A percentile compares a stretch with the other conserved stretches of the same genome.
Conservation (phyloP, 139 green algal genomes). For the Chlorella sorokiniana region DNA sequence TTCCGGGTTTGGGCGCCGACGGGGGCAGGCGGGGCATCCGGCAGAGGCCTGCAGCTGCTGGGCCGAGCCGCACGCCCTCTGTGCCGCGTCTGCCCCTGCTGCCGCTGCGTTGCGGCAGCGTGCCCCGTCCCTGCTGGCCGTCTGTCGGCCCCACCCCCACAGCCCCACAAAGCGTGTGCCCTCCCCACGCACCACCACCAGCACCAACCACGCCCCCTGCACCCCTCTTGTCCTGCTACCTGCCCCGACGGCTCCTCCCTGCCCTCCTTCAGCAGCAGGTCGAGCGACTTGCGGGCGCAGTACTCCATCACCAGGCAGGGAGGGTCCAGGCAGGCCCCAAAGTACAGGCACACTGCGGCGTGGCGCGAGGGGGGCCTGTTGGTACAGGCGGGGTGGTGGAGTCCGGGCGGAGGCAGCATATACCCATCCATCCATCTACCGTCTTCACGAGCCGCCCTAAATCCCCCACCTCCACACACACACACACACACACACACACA, state of each 20-base stretch:
- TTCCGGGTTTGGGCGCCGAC: too few species aligned
- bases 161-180: too few species aligned
- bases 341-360: conserved; percentile 20
- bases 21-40: background rate
- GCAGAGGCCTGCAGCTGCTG: background rate
- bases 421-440: background rate
- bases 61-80: background rate
- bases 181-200: background rate
- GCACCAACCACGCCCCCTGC: too few species aligned
- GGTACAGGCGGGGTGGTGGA: background rate
- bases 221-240: too few species aligned
- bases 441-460: background rate
- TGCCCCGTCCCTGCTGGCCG: too few species aligned
- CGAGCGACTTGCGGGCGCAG: background rate
- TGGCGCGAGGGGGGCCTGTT: background rate
- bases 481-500: background rate
- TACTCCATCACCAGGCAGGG: conserved; percentile 23
- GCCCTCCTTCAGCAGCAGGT: background rate
- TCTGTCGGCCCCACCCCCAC: too few species aligned
- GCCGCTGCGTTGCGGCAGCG: background rate
- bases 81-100: background rate
- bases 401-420: too few species aligned
- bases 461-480: background rate
- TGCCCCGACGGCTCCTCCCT: background rate
- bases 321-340: conserved; percentile 5